phyloP scores from a whole-genome alignment of 1,284 basidiomycete species.

The Moesziomyces globuligerus region DNA sequence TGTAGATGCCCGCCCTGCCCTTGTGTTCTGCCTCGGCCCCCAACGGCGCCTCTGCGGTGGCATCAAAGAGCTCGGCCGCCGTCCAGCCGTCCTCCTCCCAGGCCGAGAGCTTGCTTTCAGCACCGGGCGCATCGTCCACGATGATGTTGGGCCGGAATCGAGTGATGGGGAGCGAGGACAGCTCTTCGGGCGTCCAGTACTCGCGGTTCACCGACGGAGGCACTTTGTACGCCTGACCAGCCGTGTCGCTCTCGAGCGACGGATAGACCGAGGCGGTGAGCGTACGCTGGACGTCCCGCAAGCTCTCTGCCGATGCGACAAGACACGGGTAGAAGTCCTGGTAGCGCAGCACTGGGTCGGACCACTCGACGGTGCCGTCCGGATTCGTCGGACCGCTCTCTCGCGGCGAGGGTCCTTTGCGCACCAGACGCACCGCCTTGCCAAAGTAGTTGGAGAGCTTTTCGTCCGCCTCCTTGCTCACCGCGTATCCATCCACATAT shows the following conservation, averaged over 20 bases:
- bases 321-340: conserved; percentile 60
- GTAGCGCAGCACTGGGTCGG: conserved; percentile 34
- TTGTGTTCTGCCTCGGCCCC: conserved; percentile 44
- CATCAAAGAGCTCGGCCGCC: conserved; percentile 49
- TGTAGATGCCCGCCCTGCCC: conserved; percentile 51
- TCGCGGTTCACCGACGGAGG: conserved; percentile 46
- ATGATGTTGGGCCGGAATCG: conserved; percentile 62
- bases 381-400: conserved; percentile 37
- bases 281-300: conserved; percentile 53
- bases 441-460: conserved; percentile 57
- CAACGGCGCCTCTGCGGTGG: conserved; percentile 11
- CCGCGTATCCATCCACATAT: conserved; percentile 57
- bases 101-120: conserved; percentile 22
- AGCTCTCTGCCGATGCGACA: conserved; percentile 46
- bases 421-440: conserved; percentile 51
- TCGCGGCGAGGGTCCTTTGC: conserved; percentile 51
- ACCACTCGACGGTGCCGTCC: conserved; percentile 38
- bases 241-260: neutral
- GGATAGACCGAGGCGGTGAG: conserved; percentile 55
- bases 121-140: conserved; percentile 28
- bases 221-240: conserved; percentile 34
- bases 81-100: conserved; percentile 63
- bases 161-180: conserved; percentile 44
- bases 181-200: conserved; percentile 57
- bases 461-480: conserved; percentile 52